Conservation (phyloP, 2,329 filamentous ascomycete species). For the Exserohilum rostratum region DNA sequence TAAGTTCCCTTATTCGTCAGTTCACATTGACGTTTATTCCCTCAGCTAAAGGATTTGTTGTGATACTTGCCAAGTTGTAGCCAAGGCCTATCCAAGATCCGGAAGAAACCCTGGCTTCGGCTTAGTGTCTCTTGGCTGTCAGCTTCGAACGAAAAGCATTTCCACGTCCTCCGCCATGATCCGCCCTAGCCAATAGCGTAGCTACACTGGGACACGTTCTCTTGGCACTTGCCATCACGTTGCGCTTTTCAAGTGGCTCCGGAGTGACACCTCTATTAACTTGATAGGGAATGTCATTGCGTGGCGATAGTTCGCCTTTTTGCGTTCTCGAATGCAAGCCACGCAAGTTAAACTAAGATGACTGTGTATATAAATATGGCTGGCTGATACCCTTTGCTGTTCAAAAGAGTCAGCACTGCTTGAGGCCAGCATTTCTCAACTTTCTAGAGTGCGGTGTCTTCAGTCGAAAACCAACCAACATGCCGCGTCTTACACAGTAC, state of each 20-base stretch:
- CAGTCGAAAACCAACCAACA: slow-evolving; percentile 18
- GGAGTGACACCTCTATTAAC: slow-evolving; percentile 9
- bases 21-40: too few relatives aligned
- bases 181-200: slow-evolving; percentile 21
- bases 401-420: slow-evolving; percentile 23
- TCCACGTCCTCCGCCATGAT: neutral
- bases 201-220: slow-evolving; percentile 24
- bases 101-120: neutral
- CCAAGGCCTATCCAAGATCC: slow-evolving; percentile 2
- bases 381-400: slow-evolving; percentile 12
- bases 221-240: slow-evolving; percentile 10
- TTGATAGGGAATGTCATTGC: slow-evolving; percentile 11
- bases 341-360: too few relatives aligned
- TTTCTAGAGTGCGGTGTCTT: slow-evolving; percentile 16
- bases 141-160: neutral
- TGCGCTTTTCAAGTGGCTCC: slow-evolving; percentile 19
- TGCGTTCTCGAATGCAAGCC: neutral
- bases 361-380: slow-evolving; percentile 30
- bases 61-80: neutral
- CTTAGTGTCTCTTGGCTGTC: slow-evolving; percentile 7
- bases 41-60: too few relatives aligned
- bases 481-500: slow-evolving; percentile 53
- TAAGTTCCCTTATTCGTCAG: too few relatives aligned
- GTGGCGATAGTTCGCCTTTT: neutral
- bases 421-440: slow-evolving; percentile 22